Base-by-base conservation (phyloP, 306 rosid genomes). In the Phaseolus lunatus region DNA sequence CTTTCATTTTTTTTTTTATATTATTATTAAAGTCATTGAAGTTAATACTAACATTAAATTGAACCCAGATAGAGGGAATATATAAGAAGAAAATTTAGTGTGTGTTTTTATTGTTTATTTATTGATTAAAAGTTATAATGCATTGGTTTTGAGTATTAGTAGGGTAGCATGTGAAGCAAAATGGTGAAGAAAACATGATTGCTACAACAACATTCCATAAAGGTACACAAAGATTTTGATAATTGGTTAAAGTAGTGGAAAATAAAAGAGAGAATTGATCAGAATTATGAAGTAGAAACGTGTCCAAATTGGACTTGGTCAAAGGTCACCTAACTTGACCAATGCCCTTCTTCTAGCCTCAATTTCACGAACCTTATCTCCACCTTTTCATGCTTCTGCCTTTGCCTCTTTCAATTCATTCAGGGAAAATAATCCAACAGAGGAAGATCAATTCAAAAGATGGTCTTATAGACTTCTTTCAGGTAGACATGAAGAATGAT, bases 291-390 rank as follows among this genome's bases (percentile, higher is more conserved):
- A 72, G 39, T 54, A 56, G 3, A 45, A 37, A 54, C 13, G 9
- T 22, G 67, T 56, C 54, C 7, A 23, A 23, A 0, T 11, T 4
- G 4, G 77, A 72, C 27, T 39, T 18, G 37, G 56, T 41, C 67
- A 73, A 43, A 58, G 41, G 31, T 58, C 58, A 59, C 37, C 68
- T 37, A 24, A 3, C 43, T 69, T 52, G 76, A 70, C 76, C 48
- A 29, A 11, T 18, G 12, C 23, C 43, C 9, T n/a, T 41, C 44
- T 57, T 57, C 20, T 24, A 7, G 2, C 33, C 33, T 56, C n/a
- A 52, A 33, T 71, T 18, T 31, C 72, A 13, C 20, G 3, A 23
- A 67, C 15, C 47, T 33, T 31, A 27, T 29, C 39, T 27, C 24
- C 1, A 15, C 14, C 44, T 62, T 29, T 62, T 62, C 23, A 7